Conservation (phyloP, 257 asterid species). For the Jaltomata sinuosa region DNA sequence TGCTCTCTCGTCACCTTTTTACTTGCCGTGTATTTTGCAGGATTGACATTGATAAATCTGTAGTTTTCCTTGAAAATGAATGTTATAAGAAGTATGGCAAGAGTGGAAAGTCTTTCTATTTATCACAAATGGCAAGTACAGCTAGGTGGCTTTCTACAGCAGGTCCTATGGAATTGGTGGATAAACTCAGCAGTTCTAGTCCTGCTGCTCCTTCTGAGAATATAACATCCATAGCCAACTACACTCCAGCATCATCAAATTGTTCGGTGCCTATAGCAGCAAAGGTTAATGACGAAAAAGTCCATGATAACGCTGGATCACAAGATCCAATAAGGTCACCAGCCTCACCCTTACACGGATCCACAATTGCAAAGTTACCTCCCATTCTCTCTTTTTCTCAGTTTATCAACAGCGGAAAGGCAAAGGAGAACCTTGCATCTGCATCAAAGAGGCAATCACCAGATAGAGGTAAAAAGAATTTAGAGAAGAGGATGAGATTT, state of each 20-base stretch:
- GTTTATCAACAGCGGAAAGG: slow-evolving; percentile 51
- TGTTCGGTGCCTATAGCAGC: slow-evolving; percentile 3
- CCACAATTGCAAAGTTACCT: slow-evolving; percentile 27
- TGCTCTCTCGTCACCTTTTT: neutral
- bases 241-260: slow-evolving; percentile 27
- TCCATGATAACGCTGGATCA: slow-evolving; percentile 5
- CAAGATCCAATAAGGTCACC: slow-evolving; percentile 8
- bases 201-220: slow-evolving; percentile 11
- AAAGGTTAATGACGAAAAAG: slow-evolving; percentile 14
- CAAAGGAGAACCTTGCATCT: slow-evolving; percentile 18
- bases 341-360: neutral
- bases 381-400: slow-evolving; percentile 70
- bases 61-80: slow-evolving; percentile 52
- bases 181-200: slow-evolving; percentile 24
- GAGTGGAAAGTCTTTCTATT: slow-evolving; percentile 69
- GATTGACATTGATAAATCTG: slow-evolving; percentile 38
- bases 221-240: slow-evolving; percentile 12
- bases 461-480: slow-evolving; percentile 21
- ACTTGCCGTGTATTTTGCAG: slow-evolving; percentile 23
- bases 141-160: slow-evolving; percentile 81
- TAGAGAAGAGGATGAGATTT: slow-evolving; percentile 46
- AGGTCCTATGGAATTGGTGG: slow-evolving; percentile 34
- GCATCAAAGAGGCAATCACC: slow-evolving; percentile 34
- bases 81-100: slow-evolving; percentile 63
- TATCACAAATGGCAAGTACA: slow-evolving; percentile 72